These are phyloP conservation scores for Xylariaceae sp. DNA, from an alignment of 2,329 filamentous ascomycete genomes.

Conservation along the genomic window DNA sequence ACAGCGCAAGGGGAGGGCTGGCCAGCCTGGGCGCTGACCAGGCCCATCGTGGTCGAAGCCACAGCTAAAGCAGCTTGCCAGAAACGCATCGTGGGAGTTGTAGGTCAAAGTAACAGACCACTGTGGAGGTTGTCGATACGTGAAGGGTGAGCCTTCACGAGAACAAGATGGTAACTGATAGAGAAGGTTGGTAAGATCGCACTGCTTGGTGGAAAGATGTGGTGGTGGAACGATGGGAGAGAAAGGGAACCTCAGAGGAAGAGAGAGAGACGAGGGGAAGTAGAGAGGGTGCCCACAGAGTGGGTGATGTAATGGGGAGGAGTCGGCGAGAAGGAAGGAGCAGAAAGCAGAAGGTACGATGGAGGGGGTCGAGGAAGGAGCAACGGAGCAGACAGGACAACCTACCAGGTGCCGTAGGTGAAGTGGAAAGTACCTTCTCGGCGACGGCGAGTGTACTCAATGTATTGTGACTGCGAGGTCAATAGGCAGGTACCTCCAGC, in stretches of 20 bases:
- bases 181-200: constrained; percentile 10
- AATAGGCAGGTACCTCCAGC: background rate
- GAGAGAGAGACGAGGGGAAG: too few relatives aligned
- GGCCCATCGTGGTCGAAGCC: constrained; percentile 17
- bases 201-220: background rate
- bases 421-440: background rate
- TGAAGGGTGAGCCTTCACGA: constrained; percentile 25
- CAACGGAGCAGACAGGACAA: too few relatives aligned
- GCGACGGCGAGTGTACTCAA: too few relatives aligned
- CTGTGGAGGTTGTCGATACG: background rate
- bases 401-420: background rate
- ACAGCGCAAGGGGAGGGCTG: constrained; percentile 25
- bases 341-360: background rate
- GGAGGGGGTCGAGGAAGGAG: background rate
- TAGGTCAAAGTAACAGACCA: background rate
- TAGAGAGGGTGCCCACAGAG: too few relatives aligned
- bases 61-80: constrained; percentile 14
- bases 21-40: constrained; percentile 21
- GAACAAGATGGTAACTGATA: background rate
- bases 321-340: background rate
- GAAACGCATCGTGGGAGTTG: constrained; percentile 17
- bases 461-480: too few relatives aligned
- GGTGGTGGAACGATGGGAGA: too few relatives aligned
- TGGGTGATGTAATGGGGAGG: too few relatives aligned
- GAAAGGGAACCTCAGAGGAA: too few relatives aligned